phyloP scores from a whole-genome alignment of 192 early-diverging fungal species.

The Backusella tarrabulga region DNA sequence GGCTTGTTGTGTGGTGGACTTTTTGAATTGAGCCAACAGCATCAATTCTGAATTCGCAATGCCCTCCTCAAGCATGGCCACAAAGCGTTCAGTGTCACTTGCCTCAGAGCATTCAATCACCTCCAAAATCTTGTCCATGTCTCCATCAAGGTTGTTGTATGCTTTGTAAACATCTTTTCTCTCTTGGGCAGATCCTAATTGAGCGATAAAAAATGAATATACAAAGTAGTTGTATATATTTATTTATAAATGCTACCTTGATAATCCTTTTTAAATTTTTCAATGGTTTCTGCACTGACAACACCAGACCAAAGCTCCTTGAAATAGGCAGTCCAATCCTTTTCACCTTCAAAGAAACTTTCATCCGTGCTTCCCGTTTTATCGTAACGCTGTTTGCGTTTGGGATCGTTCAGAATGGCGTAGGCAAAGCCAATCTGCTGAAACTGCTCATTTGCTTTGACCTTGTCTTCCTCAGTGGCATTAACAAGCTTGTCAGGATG shows the following conservation, averaged over 20 bases:
- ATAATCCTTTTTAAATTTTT: conserved; percentile 69
- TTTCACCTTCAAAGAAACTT: conserved; percentile 41
- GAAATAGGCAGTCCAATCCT: conserved; percentile 84
- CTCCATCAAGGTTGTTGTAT: conserved; percentile 65
- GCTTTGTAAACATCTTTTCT: conserved; percentile 62
- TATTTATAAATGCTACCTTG: conserved; percentile 40
- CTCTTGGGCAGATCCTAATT: conserved; percentile 72
- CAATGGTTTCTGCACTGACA: conserved; percentile 73
- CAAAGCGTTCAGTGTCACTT: conserved; percentile 66
- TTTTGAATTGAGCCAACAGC: conserved; percentile 53
- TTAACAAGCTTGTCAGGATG: conserved; percentile 79
- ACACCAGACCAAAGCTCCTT: conserved; percentile 70
- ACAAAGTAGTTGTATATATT: neutral
- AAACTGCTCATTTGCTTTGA: conserved; percentile 65
- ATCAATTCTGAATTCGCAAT: conserved; percentile 57
- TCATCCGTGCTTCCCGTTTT: conserved; percentile 61
- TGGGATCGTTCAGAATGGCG: conserved; percentile 66
- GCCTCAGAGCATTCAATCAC: conserved; percentile 58
- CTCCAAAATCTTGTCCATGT: conserved; percentile 67
- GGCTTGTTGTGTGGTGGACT: conserved; percentile 45
- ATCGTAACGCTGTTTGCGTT: conserved; percentile 68
- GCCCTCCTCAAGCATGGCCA: conserved; percentile 58
- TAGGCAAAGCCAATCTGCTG: conserved; percentile 77
- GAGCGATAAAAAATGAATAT: neutral
- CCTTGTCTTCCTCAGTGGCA: conserved; percentile 58